Conservation (phyloP, 257 asterid genomes). For the Capsicum chinense region DNA sequence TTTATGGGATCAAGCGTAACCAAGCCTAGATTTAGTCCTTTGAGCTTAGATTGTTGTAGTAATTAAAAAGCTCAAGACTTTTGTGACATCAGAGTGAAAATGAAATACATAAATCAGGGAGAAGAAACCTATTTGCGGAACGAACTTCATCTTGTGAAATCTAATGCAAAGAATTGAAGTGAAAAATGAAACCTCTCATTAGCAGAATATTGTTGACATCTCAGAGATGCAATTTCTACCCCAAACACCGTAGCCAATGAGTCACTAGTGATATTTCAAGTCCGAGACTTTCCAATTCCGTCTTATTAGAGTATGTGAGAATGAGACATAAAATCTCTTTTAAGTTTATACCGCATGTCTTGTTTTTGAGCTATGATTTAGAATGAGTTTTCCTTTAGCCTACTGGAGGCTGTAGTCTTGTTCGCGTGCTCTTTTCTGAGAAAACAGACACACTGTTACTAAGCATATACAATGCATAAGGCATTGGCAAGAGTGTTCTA, state of each 20-base stretch:
- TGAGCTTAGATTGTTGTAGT: neutral
- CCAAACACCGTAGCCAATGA: slow-evolving; percentile 14
- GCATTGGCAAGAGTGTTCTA: slow-evolving; percentile 15
- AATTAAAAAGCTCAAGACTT: neutral
- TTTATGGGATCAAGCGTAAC: slow-evolving; percentile 10
- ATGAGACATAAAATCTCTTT: neutral
- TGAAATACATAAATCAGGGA: neutral
- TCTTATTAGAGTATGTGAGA: neutral
- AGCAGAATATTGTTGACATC: neutral
- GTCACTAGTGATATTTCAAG: slow-evolving; percentile 22
- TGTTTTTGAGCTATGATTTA: neutral
- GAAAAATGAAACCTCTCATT: slow-evolving; percentile 1
- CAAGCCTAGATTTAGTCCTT: neutral
- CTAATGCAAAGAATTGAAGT: neutral
- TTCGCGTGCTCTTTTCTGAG: neutral
- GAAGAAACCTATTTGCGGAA: neutral
- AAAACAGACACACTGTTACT: neutral
- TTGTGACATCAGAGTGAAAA: neutral
- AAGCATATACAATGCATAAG: slow-evolving; percentile 1
- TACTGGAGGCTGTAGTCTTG: neutral
- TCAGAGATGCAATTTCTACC: slow-evolving; percentile 7
- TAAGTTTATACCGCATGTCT: neutral
- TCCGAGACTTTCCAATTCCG: neutral
- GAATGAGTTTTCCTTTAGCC: neutral
- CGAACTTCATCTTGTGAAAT: slow-evolving; percentile 3